Evolutionary conservation across 345 rosid species (phyloP).

Genomic region (Eucalyptus tenuipes): DNA sequence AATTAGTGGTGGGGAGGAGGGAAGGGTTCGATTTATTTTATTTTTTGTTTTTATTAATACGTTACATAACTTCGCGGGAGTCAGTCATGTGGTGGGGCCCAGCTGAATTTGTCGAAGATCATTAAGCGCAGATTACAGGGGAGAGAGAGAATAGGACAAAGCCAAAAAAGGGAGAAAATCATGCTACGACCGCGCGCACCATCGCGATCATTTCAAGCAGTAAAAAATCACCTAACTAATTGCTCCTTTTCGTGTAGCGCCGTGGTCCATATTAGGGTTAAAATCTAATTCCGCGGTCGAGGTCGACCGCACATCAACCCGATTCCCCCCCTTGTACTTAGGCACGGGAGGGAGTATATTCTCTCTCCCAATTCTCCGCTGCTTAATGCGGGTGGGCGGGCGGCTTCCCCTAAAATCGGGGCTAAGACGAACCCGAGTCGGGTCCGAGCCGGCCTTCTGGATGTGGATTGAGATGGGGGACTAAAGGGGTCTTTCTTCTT

Average conservation of each 20-base stretch:
- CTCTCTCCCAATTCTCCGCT: neutral
- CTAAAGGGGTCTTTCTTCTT: neutral
- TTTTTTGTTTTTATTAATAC: neutral
- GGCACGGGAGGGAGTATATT: neutral
- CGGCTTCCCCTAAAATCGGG: neutral
- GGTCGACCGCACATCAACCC: neutral
- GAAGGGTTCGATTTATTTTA: neutral
- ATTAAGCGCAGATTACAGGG: neutral
- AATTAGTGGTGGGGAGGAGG: neutral
- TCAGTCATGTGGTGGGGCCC: neutral
- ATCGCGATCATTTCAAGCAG: neutral
- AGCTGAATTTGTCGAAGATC: neutral
- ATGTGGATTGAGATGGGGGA: neutral
- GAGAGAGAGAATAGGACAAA: neutral
- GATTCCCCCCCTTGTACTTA: neutral
- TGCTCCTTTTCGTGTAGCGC: neutral
- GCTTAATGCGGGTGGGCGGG: too few relatives aligned
- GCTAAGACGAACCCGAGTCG: neutral
- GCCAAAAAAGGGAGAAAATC: neutral
- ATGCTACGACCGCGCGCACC: neutral
- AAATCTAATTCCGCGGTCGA: neutral
- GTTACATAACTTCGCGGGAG: neutral
- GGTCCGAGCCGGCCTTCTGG: neutral
- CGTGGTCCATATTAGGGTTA: neutral
- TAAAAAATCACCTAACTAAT: neutral